Base-by-base conservation (phyloP, 352 stramenopile genomes). In the Globisporangium emineosum region DNA sequence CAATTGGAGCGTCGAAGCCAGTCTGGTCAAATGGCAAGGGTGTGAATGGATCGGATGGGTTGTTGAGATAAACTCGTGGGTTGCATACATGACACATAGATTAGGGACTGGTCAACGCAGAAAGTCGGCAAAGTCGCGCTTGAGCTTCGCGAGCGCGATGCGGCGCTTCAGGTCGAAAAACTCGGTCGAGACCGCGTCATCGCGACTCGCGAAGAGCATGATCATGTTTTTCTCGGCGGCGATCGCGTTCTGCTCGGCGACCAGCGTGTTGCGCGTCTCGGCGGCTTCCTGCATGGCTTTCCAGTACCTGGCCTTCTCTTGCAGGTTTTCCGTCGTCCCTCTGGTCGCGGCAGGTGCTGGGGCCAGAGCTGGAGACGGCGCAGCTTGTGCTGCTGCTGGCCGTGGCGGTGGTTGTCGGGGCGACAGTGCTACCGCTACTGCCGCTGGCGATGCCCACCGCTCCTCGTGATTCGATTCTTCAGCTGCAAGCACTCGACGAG, bases 191-290 rank as follows among this genome's bases (percentile, higher is more conserved):
- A 65, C 29, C 10, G 32, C 50, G 50, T 65, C 60, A 27, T 59
- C 37, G 35, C 60, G 60, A 35, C 37, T 58, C 32, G 60, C 49
- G 50, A 65, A 65, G 35, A 65, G 60, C 25, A 40, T 21, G 35
- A 65, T 58, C 49, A 65, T 58, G 33, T 65, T 65, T 2, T 57
- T 57, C 60, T 65, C 60, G 33, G 60, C 52, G 13, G 50, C 60
- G 35, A 65, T 65, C 60, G 60, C 60, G 35, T 65, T 65, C 60
- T 65, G 50, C 60, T 65, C 60, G 7, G 60, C 60, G 23, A 65
- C 50, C 23, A 65, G 60, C 33, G 60, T 57, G 50, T 65, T 65
- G 35, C 50, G 49, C 35, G 60, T 65, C 25, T 58, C 60, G 13
- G 40, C 32, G 2, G 60, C 60, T 29, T 65, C 60, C 49, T 45